Conservation (phyloP, 2,329 filamentous ascomycete genomes). For the Fusarium sambucinum region DNA sequence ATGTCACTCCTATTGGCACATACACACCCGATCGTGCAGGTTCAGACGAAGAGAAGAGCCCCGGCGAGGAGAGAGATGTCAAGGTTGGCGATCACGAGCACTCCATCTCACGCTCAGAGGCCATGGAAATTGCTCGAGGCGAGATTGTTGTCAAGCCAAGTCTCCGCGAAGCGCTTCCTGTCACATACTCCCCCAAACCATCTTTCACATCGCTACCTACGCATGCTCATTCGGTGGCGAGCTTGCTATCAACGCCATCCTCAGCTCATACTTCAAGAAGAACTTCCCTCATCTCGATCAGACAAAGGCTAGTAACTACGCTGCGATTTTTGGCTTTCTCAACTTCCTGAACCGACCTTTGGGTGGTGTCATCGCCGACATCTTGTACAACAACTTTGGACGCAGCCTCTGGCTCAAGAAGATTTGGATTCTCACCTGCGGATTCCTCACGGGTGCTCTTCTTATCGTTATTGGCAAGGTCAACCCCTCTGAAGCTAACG, state of each 20-base stretch:
- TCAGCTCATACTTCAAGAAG: conserved; percentile 69
- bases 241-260: conserved; percentile 71
- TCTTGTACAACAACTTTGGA: conserved; percentile 58
- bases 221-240: conserved; percentile 73
- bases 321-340: conserved; percentile 80
- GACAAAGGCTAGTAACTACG: conserved; percentile 70
- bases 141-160: conserved; percentile 69
- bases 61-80: conserved; percentile 53
- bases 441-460: conserved; percentile 69
- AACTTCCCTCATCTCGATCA: conserved; percentile 70
- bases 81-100: conserved; percentile 59
- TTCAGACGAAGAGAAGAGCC: conserved; percentile 53
- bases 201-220: conserved; percentile 69
- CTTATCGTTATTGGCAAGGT: conserved; percentile 72
- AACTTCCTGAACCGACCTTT: conserved; percentile 76
- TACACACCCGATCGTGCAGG: conserved; percentile 54
- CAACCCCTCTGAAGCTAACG: conserved; percentile 68
- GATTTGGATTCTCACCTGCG: conserved; percentile 66
- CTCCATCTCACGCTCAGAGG: conserved; percentile 62
- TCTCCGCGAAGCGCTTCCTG: conserved; percentile 58
- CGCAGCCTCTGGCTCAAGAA: conserved; percentile 54
- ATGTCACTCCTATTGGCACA: conserved; percentile 65
- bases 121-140: conserved; percentile 65
- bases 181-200: conserved; percentile 67
- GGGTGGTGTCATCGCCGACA: conserved; percentile 69